A percentile compares a stretch with the other conserved stretches of the same genome.
Conservation (phyloP, 1,284 basidiomycete genomes). For the Cryptococcus hybrid region DNA sequence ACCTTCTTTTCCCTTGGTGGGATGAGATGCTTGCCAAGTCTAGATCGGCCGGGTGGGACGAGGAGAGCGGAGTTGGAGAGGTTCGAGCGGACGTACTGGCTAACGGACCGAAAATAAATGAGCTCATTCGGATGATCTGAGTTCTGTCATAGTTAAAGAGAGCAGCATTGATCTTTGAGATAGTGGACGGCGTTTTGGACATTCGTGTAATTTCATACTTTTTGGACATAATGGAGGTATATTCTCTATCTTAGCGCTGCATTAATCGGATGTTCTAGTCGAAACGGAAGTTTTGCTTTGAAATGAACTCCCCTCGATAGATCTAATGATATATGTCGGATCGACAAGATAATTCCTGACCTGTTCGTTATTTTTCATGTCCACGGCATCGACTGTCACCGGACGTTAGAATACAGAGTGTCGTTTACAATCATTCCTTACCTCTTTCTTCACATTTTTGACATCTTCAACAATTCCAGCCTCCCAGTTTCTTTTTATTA, state of each 20-base stretch:
- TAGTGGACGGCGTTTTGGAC: not conserved
- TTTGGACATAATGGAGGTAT: too few species aligned
- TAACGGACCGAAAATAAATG: conserved; percentile 54
- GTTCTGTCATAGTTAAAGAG: not conserved
- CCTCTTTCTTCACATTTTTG: conserved; percentile 27
- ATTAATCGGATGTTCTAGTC: not conserved
- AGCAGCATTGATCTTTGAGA: not conserved
- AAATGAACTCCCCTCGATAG: conserved; percentile 8
- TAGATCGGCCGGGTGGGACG: conserved; percentile 59
- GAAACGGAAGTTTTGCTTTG: not conserved
- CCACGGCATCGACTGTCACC: conserved; percentile 13
- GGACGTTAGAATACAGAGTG: not conserved
- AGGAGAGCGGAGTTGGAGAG: conserved; percentile 48
- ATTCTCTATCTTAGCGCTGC: too few species aligned
- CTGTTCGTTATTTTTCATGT: conserved; percentile 13
- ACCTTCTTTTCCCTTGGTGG: conserved; percentile 99
- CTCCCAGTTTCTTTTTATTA: conserved; percentile 56
- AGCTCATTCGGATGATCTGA: conserved; percentile 72
- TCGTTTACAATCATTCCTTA: conserved; percentile 10
- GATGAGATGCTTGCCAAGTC: conserved; percentile 69
- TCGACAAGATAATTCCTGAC: conserved; percentile 4
- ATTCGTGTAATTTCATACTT: too few species aligned
- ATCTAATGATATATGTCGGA: conserved; percentile 8
- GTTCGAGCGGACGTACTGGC: conserved; percentile 39
- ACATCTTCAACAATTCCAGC: conserved; percentile 30